Base-by-base conservation (phyloP, 2,329 filamentous ascomycete genomes). In the Aspergillus terreus region DNA sequence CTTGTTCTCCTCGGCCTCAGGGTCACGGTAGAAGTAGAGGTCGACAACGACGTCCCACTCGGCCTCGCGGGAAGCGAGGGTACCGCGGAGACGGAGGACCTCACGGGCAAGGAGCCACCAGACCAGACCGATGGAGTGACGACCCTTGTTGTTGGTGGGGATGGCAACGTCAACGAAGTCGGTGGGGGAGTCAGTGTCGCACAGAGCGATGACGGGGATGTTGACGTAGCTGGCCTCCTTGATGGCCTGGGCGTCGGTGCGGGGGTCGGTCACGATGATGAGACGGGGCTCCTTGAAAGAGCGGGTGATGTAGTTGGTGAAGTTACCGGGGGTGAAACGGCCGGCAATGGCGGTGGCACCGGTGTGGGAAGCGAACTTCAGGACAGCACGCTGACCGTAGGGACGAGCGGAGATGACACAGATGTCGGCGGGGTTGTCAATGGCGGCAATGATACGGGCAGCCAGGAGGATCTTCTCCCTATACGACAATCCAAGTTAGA, bases 261-360 rank as follows among this genome's bases (percentile, higher is more conserved):
- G 92, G 71, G 94, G 94, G 79, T 99, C 94, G 81, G 94, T 99
- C 73, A 99, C 94, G 76, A 99, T 86, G 80, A 99, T 97, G 74
- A 99, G 85, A 78, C 95, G 95, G 75, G 94, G 94, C 84, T 99
- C 94, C 87, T 96, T 96, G 91, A 99, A 99, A 63, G 94, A 97
- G 74, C 94, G 92, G 79, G 95, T 99, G 88, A 99, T 99, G 88
- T 99, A 99, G 87, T 99, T 99, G 85, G 94, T 99, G 88, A 99
- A 99, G 80, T 92, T 96, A 89, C 94, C 94, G 76, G 94, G 94
- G 75, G 94, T 99, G 88, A 99, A 99, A 77, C 94, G 94, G 82
- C 94, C 94, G 72, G 94, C 95, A 73, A 99, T 99, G 78, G 94
- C 89, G 72, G 91, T 89, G 72, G 95, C 92, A 76, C 94, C 94